phyloP scores from a whole-genome alignment of 106 monocot species.

The Allium sativum region DNA sequence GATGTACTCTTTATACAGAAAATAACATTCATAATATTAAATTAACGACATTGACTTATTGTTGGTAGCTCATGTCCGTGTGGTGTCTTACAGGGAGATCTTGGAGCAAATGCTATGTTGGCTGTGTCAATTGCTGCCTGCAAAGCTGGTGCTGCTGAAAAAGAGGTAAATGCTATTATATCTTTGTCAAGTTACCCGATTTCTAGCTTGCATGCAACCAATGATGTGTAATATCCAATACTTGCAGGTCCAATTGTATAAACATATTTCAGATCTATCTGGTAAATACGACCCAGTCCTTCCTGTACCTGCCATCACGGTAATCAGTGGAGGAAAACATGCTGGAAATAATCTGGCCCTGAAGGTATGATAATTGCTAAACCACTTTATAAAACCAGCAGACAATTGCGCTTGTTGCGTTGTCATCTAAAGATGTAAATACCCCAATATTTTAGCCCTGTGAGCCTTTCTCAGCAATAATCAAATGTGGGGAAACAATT shows the following conservation, averaged over 20 bases:
- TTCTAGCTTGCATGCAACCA: background rate
- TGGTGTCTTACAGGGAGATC: conserved; percentile 43
- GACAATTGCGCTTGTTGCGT: background rate
- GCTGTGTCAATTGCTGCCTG: conserved; percentile 99
- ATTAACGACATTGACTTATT: too few relatives aligned
- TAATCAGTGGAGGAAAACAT: conserved; percentile 89
- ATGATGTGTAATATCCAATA: background rate
- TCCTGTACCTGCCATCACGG: conserved; percentile 79
- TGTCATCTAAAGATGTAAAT: background rate
- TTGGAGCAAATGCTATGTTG: conserved; percentile 92
- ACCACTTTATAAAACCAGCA: conserved; percentile 25
- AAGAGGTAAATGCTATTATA: background rate
- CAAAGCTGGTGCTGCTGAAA: conserved; percentile 99
- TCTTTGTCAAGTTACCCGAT: background rate
- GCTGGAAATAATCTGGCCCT: conserved; percentile 75
- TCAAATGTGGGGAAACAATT: too few relatives aligned
- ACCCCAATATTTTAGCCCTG: background rate
- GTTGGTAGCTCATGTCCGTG: too few relatives aligned
- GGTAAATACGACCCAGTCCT: conserved; percentile 66
- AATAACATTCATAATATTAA: too few relatives aligned
- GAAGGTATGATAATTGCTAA: conserved; percentile 57
- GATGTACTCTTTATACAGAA: too few relatives aligned
- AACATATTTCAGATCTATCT: conserved; percentile 93
- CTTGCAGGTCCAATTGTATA: conserved; percentile 70
- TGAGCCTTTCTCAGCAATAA: background rate